Percentiles rank a stretch among this genome's conserved stretches.
Conservation (phyloP, 1,284 basidiomycete species). For the Irpex sp. region DNA sequence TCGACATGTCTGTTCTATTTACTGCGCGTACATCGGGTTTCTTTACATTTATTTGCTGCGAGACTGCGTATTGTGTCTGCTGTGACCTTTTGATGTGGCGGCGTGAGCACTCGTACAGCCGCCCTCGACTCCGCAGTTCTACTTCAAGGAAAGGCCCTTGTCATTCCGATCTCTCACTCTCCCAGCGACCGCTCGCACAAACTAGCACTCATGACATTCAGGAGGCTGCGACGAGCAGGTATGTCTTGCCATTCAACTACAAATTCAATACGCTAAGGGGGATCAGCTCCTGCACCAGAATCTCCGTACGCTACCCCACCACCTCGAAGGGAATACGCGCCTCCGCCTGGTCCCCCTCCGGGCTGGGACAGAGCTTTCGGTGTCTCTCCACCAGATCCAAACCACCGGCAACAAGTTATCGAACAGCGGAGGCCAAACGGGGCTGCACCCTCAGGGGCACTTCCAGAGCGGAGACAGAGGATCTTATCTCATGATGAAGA, state of each 20-base stretch:
- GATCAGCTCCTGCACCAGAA: not conserved
- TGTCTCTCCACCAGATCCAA: not conserved
- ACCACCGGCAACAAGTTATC: not conserved
- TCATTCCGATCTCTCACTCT: not conserved
- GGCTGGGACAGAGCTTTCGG: slow-evolving; percentile 2
- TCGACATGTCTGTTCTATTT: too few relatives aligned
- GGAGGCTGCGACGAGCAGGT: not conserved
- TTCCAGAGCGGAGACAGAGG: slow-evolving; percentile 31
- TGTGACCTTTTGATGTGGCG: not conserved
- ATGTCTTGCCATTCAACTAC: not conserved
- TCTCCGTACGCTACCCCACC: not conserved
- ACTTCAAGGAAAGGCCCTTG: not conserved
- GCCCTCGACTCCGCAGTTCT: not conserved
- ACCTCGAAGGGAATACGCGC: slow-evolving; percentile 3
- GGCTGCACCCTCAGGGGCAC: slow-evolving; percentile 14
- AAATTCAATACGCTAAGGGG: not conserved
- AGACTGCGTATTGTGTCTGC: not conserved
- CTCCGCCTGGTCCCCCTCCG: slow-evolving; percentile 12
- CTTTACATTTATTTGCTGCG: not conserved
- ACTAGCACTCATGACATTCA: not conserved
- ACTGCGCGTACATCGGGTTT: too few relatives aligned
- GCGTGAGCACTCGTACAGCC: not conserved
- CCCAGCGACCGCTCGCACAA: not conserved
- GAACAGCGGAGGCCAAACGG: not conserved
- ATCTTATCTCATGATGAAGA: slow-evolving; percentile 73